Evolutionary conservation across 768 basidiomycete species (phyloP).

Genomic region (Mycena haematopus): DNA sequence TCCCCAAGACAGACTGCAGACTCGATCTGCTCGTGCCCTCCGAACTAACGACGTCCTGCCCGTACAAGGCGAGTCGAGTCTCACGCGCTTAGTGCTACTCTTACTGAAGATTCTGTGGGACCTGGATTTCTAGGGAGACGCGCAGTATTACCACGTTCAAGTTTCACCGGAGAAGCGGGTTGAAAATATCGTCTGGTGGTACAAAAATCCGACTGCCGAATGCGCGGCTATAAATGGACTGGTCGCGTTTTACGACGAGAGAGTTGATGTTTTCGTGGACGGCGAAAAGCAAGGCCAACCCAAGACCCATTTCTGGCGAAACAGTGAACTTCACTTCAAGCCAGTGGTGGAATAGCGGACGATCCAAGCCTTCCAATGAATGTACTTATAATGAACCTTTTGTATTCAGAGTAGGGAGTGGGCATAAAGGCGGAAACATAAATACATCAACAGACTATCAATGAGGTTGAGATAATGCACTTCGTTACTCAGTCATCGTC

Average conservation of each 20-base stretch:
- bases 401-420: conserved; percentile 26
- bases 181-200: conserved; percentile 69
- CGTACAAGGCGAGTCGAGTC: conserved; percentile 63
- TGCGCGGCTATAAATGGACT: conserved; percentile 56
- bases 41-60: conserved; percentile 54
- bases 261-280: conserved; percentile 70
- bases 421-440: not conserved
- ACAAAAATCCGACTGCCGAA: conserved; percentile 59
- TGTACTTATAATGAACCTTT: conserved; percentile 1
- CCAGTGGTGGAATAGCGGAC: too few relatives aligned
- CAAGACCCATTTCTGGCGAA: conserved; percentile 18
- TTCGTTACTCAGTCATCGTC: conserved; percentile 22
- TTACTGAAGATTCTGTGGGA: conserved; percentile 4
- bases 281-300: conserved; percentile 56
- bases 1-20: conserved; percentile 61
- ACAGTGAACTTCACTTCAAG: too few relatives aligned
- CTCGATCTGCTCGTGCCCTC: conserved; percentile 58
- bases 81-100: not conserved
- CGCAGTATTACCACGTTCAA: conserved; percentile 61
- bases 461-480: not conserved
- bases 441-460: conserved; percentile 11
- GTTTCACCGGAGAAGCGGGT: conserved; percentile 49
- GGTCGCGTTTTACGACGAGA: conserved; percentile 70
- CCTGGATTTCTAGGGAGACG: conserved; percentile 54
- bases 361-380: too few relatives aligned